Base-by-base conservation (phyloP, 148 eudicot species). In the Camellia sinensis region DNA sequence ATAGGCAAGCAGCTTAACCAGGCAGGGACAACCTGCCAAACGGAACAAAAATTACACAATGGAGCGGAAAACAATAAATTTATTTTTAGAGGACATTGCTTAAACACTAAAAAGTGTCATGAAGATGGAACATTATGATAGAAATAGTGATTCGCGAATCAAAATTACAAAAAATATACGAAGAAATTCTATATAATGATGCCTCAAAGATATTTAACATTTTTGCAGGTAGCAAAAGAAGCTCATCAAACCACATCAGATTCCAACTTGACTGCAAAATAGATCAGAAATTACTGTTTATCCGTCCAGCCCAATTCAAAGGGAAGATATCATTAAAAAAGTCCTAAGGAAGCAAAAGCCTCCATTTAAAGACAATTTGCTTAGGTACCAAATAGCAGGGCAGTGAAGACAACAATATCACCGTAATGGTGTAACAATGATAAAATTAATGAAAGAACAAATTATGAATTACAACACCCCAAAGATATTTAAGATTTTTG, bases 1-100 rank as follows among this genome's bases (percentile, higher is more conserved):
- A 93, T 81, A 7, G 97, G 97, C 84, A 93, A 88, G 85, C 97
- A 90, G 77, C 83, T 78, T 80, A 93, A 78, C 97, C 97, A 93
- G 22, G 91, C 95, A 85, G 97, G 98, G 82, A 94, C 73, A 71
- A 94, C 84, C 98, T 94, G 85, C 70, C 71, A 77, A 80, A 81
- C 52, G 52, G 52, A 48, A 73, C 10, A 59, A 10, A 8, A 59
- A 68, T 40, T 6, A 65, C 22, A 53, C 67, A 53, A 22, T 9
- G 14, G 59, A 5, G 0, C 21, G 21, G 9, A 73, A 29, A 57
- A 41, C 77, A 74, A 22, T 56, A 52, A 22, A 75, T 61, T 65
- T 43, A 74, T 29, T 61, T 59, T 75, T 17, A 40, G 44, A 43
- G 45, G 19, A 74, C 22, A 74, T 11, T 21, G 6, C 19, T 18